phyloP scores from a whole-genome alignment of 1,139 yeast species.

The Yamadazyma songkhlaensis region DNA sequence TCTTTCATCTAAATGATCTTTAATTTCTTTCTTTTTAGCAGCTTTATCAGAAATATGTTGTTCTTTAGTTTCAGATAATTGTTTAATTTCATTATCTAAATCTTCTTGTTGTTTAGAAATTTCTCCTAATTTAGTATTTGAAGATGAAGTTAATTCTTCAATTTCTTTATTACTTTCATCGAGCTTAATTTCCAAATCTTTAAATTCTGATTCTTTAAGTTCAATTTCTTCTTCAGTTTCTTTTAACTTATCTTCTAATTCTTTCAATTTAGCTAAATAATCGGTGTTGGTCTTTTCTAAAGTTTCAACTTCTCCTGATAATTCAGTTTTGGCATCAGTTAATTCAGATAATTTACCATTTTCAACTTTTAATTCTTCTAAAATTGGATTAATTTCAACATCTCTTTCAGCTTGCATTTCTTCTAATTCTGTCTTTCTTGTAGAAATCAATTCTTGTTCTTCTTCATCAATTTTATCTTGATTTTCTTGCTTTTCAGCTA shows the following conservation, averaged over 20 bases:
- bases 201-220: slow-evolving; percentile 30
- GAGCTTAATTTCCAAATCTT: slow-evolving; percentile 25
- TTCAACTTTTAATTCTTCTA: slow-evolving; percentile 41
- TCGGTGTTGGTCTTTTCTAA: slow-evolving; percentile 33
- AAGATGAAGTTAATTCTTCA: slow-evolving; percentile 25
- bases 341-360: slow-evolving; percentile 37
- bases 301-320: slow-evolving; percentile 32
- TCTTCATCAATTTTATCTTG: slow-evolving; percentile 42
- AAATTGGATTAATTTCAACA: slow-evolving; percentile 38
- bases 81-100: slow-evolving; percentile 32
- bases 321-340: slow-evolving; percentile 37
- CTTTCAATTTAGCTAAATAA: slow-evolving; percentile 31
- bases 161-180: slow-evolving; percentile 34
- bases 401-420: slow-evolving; percentile 46
- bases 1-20: slow-evolving; percentile 28
- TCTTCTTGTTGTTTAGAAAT: slow-evolving; percentile 24
- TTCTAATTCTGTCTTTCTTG: slow-evolving; percentile 43
- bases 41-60: slow-evolving; percentile 28
- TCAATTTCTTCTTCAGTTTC: slow-evolving; percentile 39
- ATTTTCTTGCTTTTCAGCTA: slow-evolving; percentile 38
- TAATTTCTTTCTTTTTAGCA: slow-evolving; percentile 32
- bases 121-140: slow-evolving; percentile 24
- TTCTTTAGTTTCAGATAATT: slow-evolving; percentile 29
- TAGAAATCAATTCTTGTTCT: slow-evolving; percentile 38
- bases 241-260: slow-evolving; percentile 36